These are phyloP conservation scores for Rutstroemia sp. DNA, from an alignment of 2,329 filamentous ascomycete species.

Conservation along the genomic window DNA sequence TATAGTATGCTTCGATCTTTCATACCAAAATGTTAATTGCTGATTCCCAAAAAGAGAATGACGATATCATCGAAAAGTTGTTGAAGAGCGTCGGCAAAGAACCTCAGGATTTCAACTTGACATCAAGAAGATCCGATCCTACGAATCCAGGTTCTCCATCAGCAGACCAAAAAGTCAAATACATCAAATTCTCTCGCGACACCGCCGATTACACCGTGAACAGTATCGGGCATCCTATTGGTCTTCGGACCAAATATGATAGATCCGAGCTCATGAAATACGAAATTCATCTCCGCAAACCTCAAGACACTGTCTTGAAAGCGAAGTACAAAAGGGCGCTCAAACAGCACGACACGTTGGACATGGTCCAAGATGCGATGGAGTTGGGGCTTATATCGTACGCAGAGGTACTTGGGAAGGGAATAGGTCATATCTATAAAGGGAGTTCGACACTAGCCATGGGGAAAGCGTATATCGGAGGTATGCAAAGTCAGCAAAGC, in stretches of 20 bases:
- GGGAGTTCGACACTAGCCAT: conserved; percentile 9
- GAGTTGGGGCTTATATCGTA: conserved; percentile 12
- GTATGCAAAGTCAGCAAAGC: conserved; percentile 3
- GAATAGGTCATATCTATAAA: conserved; percentile 6
- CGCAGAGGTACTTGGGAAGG: conserved; percentile 11
- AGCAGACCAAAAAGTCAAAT: conserved; percentile 4
- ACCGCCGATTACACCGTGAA: conserved; percentile 6
- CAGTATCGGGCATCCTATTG: conserved; percentile 10
- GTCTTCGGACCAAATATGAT: conserved; percentile 10
- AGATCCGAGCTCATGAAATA: conserved; percentile 3
- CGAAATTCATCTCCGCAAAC: conserved; percentile 11
- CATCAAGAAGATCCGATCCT: background rate
- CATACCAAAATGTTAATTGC: background rate
- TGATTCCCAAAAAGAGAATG: conserved; percentile 11
- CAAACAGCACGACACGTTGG: conserved; percentile 12
- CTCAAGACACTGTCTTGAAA: conserved; percentile 8
- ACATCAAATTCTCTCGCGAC: conserved; percentile 9
- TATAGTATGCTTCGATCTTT: conserved; percentile 6
- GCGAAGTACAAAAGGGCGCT: conserved; percentile 10
- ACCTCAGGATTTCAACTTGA: background rate
- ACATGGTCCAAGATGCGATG: conserved; percentile 14
- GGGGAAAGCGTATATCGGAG: conserved; percentile 11
- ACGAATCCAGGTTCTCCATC: background rate
- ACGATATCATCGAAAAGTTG: conserved; percentile 9
- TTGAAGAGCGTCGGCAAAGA: background rate